A percentile compares a stretch with the other conserved stretches of the same genome.
Conservation (phyloP, 306 rosid genomes). For the Echinosophora koreensis region DNA sequence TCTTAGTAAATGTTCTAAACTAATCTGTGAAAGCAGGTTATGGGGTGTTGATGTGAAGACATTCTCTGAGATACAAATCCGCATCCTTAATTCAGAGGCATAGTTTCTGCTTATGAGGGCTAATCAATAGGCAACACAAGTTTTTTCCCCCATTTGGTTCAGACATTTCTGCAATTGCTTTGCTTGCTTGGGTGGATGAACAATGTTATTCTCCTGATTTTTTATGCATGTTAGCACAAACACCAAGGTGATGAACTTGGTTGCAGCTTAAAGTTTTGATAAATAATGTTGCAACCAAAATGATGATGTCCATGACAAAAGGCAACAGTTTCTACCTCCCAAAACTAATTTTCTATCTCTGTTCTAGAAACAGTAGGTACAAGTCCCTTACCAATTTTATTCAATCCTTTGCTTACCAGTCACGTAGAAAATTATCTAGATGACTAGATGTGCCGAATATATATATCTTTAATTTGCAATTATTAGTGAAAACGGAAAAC, state of each 20-base stretch:
- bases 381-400: not conserved
- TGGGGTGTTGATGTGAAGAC: slow-evolving; percentile 90
- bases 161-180: slow-evolving; percentile 14
- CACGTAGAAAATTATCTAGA: not conserved
- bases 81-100: slow-evolving; percentile 56
- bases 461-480: too few relatives aligned
- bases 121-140: not conserved
- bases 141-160: too few relatives aligned
- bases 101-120: slow-evolving; percentile 13
- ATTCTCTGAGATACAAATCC: slow-evolving; percentile 65
- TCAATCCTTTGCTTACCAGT: not conserved
- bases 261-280: slow-evolving; percentile 24
- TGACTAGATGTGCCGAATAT: not conserved
- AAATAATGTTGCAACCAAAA: slow-evolving; percentile 21
- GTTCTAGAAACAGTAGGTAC: not conserved
- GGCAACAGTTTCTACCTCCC: not conserved
- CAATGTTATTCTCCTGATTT: not conserved
- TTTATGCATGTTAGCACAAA: slow-evolving; percentile 2
- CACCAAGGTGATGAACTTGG: not conserved
- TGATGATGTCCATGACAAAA: not conserved
- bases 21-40: slow-evolving; percentile 66
- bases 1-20: slow-evolving; percentile 5
- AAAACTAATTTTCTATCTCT: not conserved
- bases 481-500: too few relatives aligned
- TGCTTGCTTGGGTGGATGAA: too few relatives aligned